phyloP scores from a whole-genome alignment of 192 early-diverging fungal species.

The Borealophlyctis nickersoniae region DNA sequence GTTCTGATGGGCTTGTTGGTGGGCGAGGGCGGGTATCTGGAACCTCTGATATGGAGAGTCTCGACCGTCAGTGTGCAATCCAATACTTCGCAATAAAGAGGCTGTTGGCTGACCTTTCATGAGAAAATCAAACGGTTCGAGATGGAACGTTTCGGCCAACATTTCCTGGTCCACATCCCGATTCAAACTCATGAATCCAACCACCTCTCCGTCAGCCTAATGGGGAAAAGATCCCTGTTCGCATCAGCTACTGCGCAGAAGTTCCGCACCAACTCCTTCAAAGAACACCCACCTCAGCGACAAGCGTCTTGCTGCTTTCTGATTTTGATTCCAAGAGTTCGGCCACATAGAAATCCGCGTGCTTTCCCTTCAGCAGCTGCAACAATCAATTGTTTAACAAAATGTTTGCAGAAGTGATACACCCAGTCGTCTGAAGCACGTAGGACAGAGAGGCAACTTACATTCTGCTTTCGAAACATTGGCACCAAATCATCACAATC shows the following conservation, averaged over 20 bases:
- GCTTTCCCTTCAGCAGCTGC: constrained; percentile 30
- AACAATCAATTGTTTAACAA: background rate
- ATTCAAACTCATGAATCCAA: constrained; percentile 53
- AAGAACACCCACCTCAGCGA: constrained; percentile 39
- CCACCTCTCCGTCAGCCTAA: constrained; percentile 39
- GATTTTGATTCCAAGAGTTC: constrained; percentile 41
- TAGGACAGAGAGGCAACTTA: background rate
- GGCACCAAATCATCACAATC: constrained; percentile 60
- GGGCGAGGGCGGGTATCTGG: too few species aligned
- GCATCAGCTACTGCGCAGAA: too few species aligned
- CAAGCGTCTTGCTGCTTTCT: constrained; percentile 37
- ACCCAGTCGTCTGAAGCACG: background rate
- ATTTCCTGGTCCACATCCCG: constrained; percentile 39
- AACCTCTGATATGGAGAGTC: too few species aligned
- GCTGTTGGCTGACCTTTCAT: constrained; percentile 36
- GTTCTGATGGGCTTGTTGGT: too few species aligned
- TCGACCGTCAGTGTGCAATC: too few species aligned
- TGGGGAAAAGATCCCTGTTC: background rate
- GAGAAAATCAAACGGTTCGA: constrained; percentile 47
- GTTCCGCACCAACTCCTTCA: too few species aligned
- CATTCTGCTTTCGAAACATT: constrained; percentile 47
- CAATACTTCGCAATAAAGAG: too few species aligned
- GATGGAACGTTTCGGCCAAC: constrained; percentile 36
- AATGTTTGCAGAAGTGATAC: background rate
- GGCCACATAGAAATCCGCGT: constrained; percentile 44